phyloP scores from a whole-genome alignment of 2,329 filamentous ascomycete species.

The Phyllosticta ampelicida region DNA sequence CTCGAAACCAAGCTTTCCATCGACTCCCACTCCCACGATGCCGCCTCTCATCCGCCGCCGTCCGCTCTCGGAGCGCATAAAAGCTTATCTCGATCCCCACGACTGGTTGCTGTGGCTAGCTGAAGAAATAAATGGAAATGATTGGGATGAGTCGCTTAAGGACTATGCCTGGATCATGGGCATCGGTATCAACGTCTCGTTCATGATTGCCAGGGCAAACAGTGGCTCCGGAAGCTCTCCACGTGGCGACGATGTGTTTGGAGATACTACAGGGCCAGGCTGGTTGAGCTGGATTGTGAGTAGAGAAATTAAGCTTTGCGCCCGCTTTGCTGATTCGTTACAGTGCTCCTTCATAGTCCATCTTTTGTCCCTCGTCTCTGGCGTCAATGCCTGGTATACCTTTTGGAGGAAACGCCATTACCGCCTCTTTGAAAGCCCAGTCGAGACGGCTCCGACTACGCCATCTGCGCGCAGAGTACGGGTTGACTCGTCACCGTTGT shows the following conservation, averaged over 20 bases:
- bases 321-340: conserved; percentile 8
- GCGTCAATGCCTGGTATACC: conserved; percentile 69
- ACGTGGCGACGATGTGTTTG: conserved; percentile 69
- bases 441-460: conserved; percentile 66
- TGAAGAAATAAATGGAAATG: conserved; percentile 82
- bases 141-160: conserved; percentile 72
- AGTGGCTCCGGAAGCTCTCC: conserved; percentile 40
- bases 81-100: conserved; percentile 69
- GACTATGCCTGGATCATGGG: conserved; percentile 67
- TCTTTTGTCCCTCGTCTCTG: conserved; percentile 54
- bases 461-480: conserved; percentile 81
- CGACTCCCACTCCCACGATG: conserved; percentile 34
- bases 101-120: conserved; percentile 86
- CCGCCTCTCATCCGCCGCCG: conserved; percentile 73
- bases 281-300: conserved; percentile 59
- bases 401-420: conserved; percentile 76
- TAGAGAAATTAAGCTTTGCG: conserved; percentile 3
- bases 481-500: conserved; percentile 70
- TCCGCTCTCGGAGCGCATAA: conserved; percentile 70
- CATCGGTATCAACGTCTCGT: conserved; percentile 63
- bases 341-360: conserved; percentile 54
- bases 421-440: conserved; percentile 76
- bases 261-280: conserved; percentile 52
- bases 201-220: conserved; percentile 76
- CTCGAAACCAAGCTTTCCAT: background rate